phyloP scores from a whole-genome alignment of 495 filamentous ascomycete species.

The Pseudevernia furfuracea region DNA sequence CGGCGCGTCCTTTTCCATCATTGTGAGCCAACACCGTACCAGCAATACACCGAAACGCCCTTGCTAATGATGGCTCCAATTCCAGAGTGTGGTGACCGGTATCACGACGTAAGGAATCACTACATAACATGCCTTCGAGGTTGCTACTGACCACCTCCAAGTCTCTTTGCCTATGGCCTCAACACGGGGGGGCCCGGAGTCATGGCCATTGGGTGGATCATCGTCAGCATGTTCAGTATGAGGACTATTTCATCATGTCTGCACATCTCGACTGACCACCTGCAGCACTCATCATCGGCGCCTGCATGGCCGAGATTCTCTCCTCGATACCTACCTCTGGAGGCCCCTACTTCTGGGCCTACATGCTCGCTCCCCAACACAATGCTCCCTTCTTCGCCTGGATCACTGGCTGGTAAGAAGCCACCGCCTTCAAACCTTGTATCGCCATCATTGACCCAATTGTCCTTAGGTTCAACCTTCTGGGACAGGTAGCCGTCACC shows the following conservation, averaged over 20 bases:
- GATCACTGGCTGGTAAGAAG: constrained; percentile 52
- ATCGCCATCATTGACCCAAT: background rate
- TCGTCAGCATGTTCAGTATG: constrained; percentile 46
- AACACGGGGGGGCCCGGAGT: constrained; percentile 49
- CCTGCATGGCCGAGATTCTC: constrained; percentile 58
- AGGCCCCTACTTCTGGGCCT: constrained; percentile 61
- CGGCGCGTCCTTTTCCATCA: constrained; percentile 58
- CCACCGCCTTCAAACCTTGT: background rate
- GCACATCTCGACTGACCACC: background rate
- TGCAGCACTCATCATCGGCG: constrained; percentile 44
- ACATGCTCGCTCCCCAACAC: constrained; percentile 48
- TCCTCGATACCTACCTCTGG: constrained; percentile 56
- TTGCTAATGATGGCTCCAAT: constrained; percentile 10
- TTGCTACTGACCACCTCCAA: constrained; percentile 27
- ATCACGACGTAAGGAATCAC: constrained; percentile 39
- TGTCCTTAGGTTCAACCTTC: constrained; percentile 40
- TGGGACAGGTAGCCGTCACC: constrained; percentile 57
- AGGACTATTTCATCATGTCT: background rate
- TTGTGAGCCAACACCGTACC: constrained; percentile 34
- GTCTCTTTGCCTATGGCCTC: constrained; percentile 46
- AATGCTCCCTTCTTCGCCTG: constrained; percentile 54
- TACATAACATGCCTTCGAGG: background rate
- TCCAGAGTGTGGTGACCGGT: constrained; percentile 53
- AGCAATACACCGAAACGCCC: background rate
- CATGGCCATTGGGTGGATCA: constrained; percentile 48